Evolutionary conservation across 2,329 filamentous ascomycete species (phyloP), one percentile per base, ranked within the genome.

Genomic region (Aureobasidium pullulans): DNA sequence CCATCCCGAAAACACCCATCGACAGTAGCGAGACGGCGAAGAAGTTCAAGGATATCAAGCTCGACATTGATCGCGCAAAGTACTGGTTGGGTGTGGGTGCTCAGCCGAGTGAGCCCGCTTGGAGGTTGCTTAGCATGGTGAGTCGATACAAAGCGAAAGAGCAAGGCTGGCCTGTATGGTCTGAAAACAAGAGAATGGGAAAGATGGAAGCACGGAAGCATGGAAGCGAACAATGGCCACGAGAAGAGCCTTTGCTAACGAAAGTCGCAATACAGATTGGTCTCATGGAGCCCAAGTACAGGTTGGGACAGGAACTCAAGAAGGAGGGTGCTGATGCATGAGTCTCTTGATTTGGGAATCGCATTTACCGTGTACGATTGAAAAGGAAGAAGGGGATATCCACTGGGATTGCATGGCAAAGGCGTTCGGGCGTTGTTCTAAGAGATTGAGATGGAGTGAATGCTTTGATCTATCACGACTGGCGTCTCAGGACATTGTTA

Each of bases 31-130:
- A 56, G 37, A 46, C 29, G 29, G 32, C 31, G 6, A 42, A 19
- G n/a, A 82, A 89, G 59, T 90, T 88, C 78, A 99, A 99, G 76
- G 92, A 97, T 66, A 89, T 99, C 71, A 86, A 90, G 69, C 81
- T 99, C 13, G 94, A 99, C 73, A 78, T 83, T 7, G 78, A 84
- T 65, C 81, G 94, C 62, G 89, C 93, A 60, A 87, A 88, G 73
- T 99, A 99, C 78, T 99, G 94, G 94, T 81, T 99, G 37, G 94
- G 94, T 71, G 93, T 97, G 3, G 94, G 94, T 1, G 94, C 94
- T 59, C 94, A 99, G 76, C 94, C 94, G 9, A 92, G 88, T 63
- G 90, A 96, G 66, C 86, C 89, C 3, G 89, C 88, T 37, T 96
- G 92, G 92, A 82, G 90, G 71, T 74, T 97, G 67, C 77, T 99